Base-by-base conservation (phyloP, 441 rosid species). In the California macrophylla region DNA sequence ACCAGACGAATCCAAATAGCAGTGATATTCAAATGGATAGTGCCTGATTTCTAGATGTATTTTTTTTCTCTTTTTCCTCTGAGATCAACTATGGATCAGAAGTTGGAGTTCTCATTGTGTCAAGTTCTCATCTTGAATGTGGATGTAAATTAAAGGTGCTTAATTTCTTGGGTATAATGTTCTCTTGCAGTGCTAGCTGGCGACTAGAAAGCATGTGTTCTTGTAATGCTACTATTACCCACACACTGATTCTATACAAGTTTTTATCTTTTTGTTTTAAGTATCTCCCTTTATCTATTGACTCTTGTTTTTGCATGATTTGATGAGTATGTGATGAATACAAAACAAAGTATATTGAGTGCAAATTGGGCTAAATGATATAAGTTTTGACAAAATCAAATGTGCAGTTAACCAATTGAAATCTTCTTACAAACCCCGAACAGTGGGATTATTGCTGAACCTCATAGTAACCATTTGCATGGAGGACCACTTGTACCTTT, bases 1-100 rank as follows among this genome's bases (percentile, higher is more conserved):
- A 79, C 71, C 34, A 76, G 24, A 69, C 70, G 5, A 83, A 77
- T 66, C 82, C 82, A 34, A 80, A 68, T 72, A 77, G 83, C 25
- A 67, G 84, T 25, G 96, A 93, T 72, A 72, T 81, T 74, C 63
- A 82, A 16, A 93, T 93, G 96, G 96, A 87, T 69, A 78, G 82
- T 74, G 78, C 87, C 66, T 93, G 80, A 82, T 71, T 67, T 32
- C 16, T 28, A 42, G 16, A 42, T 42, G n/a, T 42, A 42, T 16
- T 42, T 13, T 13, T 42, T 13, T 1, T 42, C 13, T 15, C 7
- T 4, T 8, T 21, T 65, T 34, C 34, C 24, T 34, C 66, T 24
- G 3, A 42, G 71, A 45, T 74, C 50, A 67, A 72, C 75, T 61
- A 21, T 21, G 26, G 36, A 16, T 73, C 75, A 47, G 70, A 69